Conservation (phyloP, 768 basidiomycete species). For the Tephrocybe sp. region DNA sequence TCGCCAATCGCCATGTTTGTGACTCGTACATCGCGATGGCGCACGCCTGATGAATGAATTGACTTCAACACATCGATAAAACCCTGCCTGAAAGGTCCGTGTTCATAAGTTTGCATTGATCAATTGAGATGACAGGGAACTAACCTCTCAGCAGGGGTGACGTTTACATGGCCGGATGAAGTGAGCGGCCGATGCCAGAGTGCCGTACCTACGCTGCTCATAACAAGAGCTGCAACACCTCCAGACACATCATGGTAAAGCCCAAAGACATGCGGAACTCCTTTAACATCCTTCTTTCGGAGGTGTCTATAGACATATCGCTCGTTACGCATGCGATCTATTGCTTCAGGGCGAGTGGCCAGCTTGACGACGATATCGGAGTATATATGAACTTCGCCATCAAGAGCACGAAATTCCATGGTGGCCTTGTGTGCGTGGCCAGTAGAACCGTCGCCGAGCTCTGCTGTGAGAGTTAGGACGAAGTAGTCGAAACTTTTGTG, state of each 20-base stretch:
- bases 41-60: slow-evolving; percentile 23
- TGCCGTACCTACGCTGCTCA: slow-evolving; percentile 14
- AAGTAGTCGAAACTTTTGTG: slow-evolving; percentile 4
- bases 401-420: slow-evolving; percentile 3
- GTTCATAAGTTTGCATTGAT: neutral
- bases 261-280: slow-evolving; percentile 13
- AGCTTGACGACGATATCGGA: slow-evolving; percentile 14
- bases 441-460: slow-evolving; percentile 12
- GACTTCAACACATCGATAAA: slow-evolving; percentile 15
- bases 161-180: neutral
- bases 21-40: slow-evolving; percentile 23
- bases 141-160: slow-evolving; percentile 6
- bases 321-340: slow-evolving; percentile 16
- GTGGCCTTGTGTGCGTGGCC: slow-evolving; percentile 12
- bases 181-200: slow-evolving; percentile 3
- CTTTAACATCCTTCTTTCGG: slow-evolving; percentile 1
- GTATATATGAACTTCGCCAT: neutral
- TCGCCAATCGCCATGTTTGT: slow-evolving; percentile 22
- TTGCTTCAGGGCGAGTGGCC: slow-evolving; percentile 3
- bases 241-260: slow-evolving; percentile 16
- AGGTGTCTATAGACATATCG: slow-evolving; percentile 16
- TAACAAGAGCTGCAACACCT: slow-evolving; percentile 13
- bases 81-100: slow-evolving; percentile 9
- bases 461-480: slow-evolving; percentile 3
- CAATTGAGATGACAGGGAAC: neutral